Percentiles rank a stretch among this genome's conserved stretches.
Evolutionary conservation across 176 grass and related monocot species (phyloP).

Genomic region (Oryza glumipatula): DNA sequence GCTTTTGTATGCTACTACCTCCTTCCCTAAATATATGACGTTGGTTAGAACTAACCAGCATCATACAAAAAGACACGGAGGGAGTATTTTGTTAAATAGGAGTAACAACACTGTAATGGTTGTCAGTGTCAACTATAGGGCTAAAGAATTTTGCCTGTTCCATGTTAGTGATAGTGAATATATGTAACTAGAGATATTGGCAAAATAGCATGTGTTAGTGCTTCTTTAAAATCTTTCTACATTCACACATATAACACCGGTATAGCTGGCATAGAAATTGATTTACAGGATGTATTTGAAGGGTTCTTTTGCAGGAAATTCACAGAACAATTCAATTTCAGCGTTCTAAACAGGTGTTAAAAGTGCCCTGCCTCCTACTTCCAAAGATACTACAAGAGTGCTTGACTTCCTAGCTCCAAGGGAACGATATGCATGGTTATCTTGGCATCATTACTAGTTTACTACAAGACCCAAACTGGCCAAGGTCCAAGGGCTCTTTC

Average conservation of each 20-base stretch:
- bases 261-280: neutral
- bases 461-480: neutral
- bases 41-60: too few relatives aligned
- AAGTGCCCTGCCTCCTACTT: too few relatives aligned
- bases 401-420: too few relatives aligned
- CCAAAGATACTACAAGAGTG: too few relatives aligned
- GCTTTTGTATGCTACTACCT: neutral
- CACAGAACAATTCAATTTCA: too few relatives aligned
- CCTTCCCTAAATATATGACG: too few relatives aligned
- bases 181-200: conserved; percentile 24
- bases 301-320: too few relatives aligned
- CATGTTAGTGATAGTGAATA: conserved; percentile 30
- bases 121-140: conserved; percentile 22
- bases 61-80: too few relatives aligned
- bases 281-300: too few relatives aligned
- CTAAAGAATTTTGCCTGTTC: conserved; percentile 32
- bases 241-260: too few relatives aligned
- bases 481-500: neutral
- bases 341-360: too few relatives aligned
- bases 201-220: neutral
- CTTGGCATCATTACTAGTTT: neutral
- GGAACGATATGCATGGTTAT: neutral
- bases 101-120: conserved; percentile 28
- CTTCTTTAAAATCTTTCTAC: neutral
- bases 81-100: conserved; percentile 28